Base-by-base conservation (phyloP, 1,284 basidiomycete genomes). In the Entoloma clypeatum region DNA sequence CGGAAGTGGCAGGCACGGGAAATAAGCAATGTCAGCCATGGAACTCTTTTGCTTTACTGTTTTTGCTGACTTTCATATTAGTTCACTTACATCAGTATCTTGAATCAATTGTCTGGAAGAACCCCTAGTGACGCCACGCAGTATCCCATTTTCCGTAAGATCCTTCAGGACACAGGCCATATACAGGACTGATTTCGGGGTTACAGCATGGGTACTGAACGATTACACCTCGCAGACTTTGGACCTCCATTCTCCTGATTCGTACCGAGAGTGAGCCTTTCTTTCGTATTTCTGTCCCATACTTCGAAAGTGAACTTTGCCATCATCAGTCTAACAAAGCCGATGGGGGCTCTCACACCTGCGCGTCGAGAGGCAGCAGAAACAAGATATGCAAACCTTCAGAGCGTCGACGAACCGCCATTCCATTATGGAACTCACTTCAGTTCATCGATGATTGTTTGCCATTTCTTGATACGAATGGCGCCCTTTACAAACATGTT, bases 371-470 rank as follows among this genome's bases (percentile, higher is more conserved):
- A 86, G 47, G 83, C 83, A 3, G 92, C 91, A 1, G 68, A 70
- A 26, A 71, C 81, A 36, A 78, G 92, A 19, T 96, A 94, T 54
- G 65, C 69, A 29, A 90, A 84, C 49, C 71, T 92, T 10, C 70
- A 86, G 56, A 84, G 91, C 40, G 86, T 94, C 1, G 86, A 68
- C 3, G 92, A 94, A 65, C 74, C 77, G 34, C 91, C 92, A 0
- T 94, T 94, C 68, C 90, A 96, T 57, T 93, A 92, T 50, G 91
- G 91, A 34, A 97, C 94, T 1, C 94, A 97, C 59, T 98, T 94
- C 59, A 92, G 89, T 53, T 95, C 92, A 4, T 95, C 92, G 0
- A 95, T 96, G 85, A 96, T 93, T 45, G 91, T 95, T 23, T 95
- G 92, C 65, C 92, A 95, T 51, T 97, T 89, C 66, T 67, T 97